These are phyloP conservation scores for Paramecium primaurelia DNA, from an alignment of 73 alveolate genomes.

Conservation along the genomic window DNA sequence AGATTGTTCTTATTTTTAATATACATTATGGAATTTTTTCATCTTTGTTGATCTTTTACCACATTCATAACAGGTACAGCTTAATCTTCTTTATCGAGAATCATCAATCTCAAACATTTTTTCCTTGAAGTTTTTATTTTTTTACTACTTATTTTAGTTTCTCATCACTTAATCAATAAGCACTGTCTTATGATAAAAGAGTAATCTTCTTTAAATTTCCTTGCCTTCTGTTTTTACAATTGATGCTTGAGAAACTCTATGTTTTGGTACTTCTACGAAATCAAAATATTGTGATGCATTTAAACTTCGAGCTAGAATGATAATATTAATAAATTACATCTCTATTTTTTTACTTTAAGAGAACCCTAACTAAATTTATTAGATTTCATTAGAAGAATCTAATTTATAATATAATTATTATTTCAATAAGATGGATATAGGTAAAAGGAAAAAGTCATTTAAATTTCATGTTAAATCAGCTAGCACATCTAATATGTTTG, in stretches of 20 bases:
- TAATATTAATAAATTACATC: background rate
- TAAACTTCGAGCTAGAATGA: background rate
- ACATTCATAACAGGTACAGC: background rate
- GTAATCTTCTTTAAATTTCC: background rate
- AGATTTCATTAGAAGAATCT: constrained; percentile 8
- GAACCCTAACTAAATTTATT: background rate
- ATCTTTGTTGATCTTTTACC: background rate
- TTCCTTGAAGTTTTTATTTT: background rate
- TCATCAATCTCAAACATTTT: background rate
- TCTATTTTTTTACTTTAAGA: background rate
- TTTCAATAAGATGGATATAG: background rate
- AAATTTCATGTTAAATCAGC: background rate
- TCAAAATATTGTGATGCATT: background rate
- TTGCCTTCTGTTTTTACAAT: background rate
- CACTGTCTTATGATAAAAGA: background rate
- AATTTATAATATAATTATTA: background rate
- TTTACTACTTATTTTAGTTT: background rate
- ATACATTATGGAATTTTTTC: background rate
- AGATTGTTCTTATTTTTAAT: background rate
- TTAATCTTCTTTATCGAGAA: background rate
- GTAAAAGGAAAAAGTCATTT: background rate
- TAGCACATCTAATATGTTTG: background rate
- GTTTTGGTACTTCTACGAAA: background rate
- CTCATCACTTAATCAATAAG: background rate
- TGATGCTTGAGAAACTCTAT: background rate